Conservation (phyloP, 2,329 filamentous ascomycete genomes). For the Pseudocercospora pini-densiflorae region DNA sequence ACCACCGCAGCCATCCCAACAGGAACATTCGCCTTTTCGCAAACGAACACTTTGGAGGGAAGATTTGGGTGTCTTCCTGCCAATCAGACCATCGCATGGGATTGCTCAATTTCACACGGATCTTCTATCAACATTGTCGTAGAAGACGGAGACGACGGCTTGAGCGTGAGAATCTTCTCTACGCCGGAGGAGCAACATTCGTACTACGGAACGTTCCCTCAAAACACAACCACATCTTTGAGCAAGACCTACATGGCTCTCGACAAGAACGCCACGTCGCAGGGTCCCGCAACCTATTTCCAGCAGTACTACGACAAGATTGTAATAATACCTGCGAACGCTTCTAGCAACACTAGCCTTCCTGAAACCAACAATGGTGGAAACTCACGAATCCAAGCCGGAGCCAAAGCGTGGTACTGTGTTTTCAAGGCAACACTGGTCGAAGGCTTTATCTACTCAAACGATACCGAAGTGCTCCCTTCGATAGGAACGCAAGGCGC, state of each 20-base stretch:
- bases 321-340: not conserved
- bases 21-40: not conserved
- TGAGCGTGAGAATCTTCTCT: not conserved
- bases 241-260: not conserved
- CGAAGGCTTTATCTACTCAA: not conserved
- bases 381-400: not conserved
- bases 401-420: not conserved
- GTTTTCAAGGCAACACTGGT: not conserved
- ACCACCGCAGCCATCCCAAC: not conserved
- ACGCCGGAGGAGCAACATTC: not conserved
- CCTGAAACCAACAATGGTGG: not conserved
- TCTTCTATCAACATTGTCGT: not conserved
- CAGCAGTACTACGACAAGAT: slow-evolving; percentile 2
- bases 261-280: not conserved
- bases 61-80: not conserved
- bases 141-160: not conserved
- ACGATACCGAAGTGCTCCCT: too few relatives aligned
- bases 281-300: not conserved
- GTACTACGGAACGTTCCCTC: not conserved
- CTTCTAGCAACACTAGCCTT: not conserved
- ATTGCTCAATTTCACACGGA: not conserved
- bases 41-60: not conserved
- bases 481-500: too few relatives aligned
- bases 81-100: not conserved
- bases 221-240: not conserved